phyloP scores from a whole-genome alignment of 768 basidiomycete genomes.

The Mycena maculata region DNA sequence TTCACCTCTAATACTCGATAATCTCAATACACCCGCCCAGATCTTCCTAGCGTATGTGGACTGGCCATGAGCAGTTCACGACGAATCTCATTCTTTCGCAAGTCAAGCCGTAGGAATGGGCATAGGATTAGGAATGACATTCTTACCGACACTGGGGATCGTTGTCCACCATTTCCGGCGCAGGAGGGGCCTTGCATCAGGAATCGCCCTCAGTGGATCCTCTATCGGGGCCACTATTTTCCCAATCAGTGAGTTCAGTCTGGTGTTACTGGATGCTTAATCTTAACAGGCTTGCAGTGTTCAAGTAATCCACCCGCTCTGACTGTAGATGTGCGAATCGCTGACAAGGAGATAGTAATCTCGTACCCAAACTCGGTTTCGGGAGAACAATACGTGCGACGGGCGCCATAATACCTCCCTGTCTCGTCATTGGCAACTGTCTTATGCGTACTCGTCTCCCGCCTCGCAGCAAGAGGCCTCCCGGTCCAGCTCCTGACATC shows the following conservation, averaged over 20 bases:
- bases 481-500: not conserved
- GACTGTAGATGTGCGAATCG: too few relatives aligned
- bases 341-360: not conserved
- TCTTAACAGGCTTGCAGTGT: too few relatives aligned
- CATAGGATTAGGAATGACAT: constrained; percentile 8
- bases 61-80: too few relatives aligned
- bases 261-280: not conserved
- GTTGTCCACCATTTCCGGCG: constrained; percentile 15
- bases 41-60: not conserved
- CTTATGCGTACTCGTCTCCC: constrained; percentile 6
- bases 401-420: constrained; percentile 1
- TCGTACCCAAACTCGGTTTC: constrained; percentile 11
- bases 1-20: not conserved
- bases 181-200: constrained; percentile 4
- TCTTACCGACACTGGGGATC: constrained; percentile 5
- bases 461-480: not conserved
- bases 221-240: constrained; percentile 2
- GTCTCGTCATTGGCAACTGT: constrained; percentile 1
- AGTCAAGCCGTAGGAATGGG: constrained; percentile 27
- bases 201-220: constrained; percentile 11
- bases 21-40: not conserved
- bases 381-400: not conserved
- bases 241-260: constrained; percentile 10
- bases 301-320: constrained; percentile 5
- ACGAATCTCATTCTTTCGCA: too few relatives aligned